Evolutionary conservation across 1,139 yeast genomes (phyloP), one percentile per base, ranked within the genome.

Genomic region (Wickerhamomyces sp.): DNA sequence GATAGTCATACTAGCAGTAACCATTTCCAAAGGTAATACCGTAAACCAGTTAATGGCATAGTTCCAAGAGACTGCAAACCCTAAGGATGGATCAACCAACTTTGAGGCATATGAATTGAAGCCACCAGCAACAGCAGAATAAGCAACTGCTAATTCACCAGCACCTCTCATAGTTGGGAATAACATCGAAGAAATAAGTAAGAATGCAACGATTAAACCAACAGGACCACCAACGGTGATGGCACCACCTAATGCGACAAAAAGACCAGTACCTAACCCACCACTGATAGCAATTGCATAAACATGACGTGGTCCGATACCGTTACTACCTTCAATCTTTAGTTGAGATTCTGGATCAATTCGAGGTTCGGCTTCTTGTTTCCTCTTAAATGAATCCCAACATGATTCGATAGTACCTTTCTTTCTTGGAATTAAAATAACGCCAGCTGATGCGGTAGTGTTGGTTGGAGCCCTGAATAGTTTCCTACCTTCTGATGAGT

Each of bases 31-130:
- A 0, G 94, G 91, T 40, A 84, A 69, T 5, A 83, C 82, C 23
- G 85, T 78, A 40, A 84, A 66, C 90, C 93, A 86, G 68, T 82
- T 86, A 55, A 86, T 62, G 35, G 80, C 84, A 60, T 85, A 86
- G 60, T 81, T 80, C 87, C 88, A 82, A 41, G 88, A 83, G 54
- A 80, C 75, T 29, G 85, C 78, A 61, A 82, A 82, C 4, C 91
- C 91, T 78, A 88, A 78, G 7, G 88, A 79, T 2, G 79, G 75
- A 58, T 83, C 89, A 35, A 86, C 71, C 54, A 86, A 82, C 47
- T 84, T 72, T 6, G 83, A 69, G 31, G 85, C 75, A 61, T 80
- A 84, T 32, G 83, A 77, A 34, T 83, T 73, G 60, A 84, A 85
- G 0, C 88, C 85, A 49, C 94, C 94, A 47, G 81, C 68, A 15